These are phyloP conservation scores for Mucor irregularis DNA, from an alignment of 371 early-diverging fungal genomes.

Conservation along the genomic window DNA sequence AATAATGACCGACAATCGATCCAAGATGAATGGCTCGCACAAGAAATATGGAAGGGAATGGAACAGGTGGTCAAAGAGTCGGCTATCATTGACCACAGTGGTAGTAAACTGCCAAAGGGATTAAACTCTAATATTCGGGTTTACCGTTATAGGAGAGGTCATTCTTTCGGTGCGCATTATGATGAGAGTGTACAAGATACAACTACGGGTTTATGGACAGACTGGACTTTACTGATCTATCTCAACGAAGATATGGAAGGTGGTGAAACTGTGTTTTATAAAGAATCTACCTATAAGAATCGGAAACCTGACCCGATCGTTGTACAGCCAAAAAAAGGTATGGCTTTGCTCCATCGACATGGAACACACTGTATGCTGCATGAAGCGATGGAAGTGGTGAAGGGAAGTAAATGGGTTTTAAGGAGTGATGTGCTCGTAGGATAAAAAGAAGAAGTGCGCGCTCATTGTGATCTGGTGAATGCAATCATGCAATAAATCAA, in stretches of 20 bases:
- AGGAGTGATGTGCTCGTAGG: conserved; percentile 65
- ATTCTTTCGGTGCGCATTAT: conserved; percentile 76
- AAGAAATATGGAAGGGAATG: conserved; percentile 64
- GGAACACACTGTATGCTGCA: conserved; percentile 76
- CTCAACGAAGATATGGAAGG: conserved; percentile 61
- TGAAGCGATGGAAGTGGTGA: conserved; percentile 65
- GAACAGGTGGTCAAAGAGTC: conserved; percentile 27
- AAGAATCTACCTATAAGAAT: conserved; percentile 16
- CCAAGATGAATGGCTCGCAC: conserved; percentile 51
- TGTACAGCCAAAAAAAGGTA: conserved; percentile 62
- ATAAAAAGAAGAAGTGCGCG: too few species aligned
- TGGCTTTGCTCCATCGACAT: conserved; percentile 75
- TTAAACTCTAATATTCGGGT: conserved; percentile 72
- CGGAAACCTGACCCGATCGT: conserved; percentile 32
- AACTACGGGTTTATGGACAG: conserved; percentile 37
- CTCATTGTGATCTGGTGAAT: neutral
- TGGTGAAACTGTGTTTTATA: conserved; percentile 77
- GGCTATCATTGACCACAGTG: conserved; percentile 22
- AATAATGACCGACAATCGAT: conserved; percentile 70
- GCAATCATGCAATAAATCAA: neutral
- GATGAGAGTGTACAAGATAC: conserved; percentile 69
- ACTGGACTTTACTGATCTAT: conserved; percentile 74
- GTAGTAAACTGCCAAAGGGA: conserved; percentile 14
- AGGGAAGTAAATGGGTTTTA: conserved; percentile 72
- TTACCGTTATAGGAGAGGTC: conserved; percentile 69